Evolutionary conservation across 345 rosid genomes (phyloP).

Genomic region (Syzygium jambos): DNA sequence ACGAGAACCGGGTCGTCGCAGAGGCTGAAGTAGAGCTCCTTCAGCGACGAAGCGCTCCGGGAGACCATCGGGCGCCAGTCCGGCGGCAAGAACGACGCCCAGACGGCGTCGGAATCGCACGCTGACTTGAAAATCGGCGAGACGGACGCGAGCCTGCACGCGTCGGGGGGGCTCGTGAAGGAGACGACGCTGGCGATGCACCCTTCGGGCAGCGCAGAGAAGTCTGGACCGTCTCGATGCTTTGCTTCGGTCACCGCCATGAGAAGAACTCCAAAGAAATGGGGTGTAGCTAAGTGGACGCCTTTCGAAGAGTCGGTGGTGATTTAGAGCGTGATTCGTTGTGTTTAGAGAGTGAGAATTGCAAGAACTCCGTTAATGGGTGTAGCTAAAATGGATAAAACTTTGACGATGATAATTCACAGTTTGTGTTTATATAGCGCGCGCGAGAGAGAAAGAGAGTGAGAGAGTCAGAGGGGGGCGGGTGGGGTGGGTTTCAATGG

Average conservation of each 20-base stretch:
- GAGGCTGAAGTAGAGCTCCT: constrained; percentile 19
- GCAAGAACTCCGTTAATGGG: not conserved
- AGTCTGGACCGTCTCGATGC: not conserved
- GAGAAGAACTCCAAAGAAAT: not conserved
- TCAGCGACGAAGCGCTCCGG: not conserved
- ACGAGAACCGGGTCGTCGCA: constrained; percentile 15
- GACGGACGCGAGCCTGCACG: constrained; percentile 8
- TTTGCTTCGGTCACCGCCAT: not conserved
- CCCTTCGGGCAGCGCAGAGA: constrained; percentile 3
- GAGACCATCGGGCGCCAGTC: not conserved
- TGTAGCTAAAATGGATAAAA: not conserved
- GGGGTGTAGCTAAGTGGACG: not conserved
- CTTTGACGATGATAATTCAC: not conserved
- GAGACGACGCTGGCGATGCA: constrained; percentile 9
- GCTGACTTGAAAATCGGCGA: constrained; percentile 12
- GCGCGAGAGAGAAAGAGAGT: no score
- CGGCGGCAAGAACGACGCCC: constrained; percentile 16
- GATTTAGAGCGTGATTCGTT: no score
- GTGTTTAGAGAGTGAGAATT: not conserved
- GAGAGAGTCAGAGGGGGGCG: no score
- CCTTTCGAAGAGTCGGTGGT: no score
- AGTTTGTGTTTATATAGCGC: no score
- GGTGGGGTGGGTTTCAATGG: no score
- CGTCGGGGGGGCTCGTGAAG: constrained; percentile 14
- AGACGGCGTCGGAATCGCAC: constrained; percentile 19